Percentiles rank a stretch among this genome's conserved stretches.
phyloP scores from a whole-genome alignment of 768 basidiomycete genomes.

The Pseudohyphozyma bogoriensis region DNA sequence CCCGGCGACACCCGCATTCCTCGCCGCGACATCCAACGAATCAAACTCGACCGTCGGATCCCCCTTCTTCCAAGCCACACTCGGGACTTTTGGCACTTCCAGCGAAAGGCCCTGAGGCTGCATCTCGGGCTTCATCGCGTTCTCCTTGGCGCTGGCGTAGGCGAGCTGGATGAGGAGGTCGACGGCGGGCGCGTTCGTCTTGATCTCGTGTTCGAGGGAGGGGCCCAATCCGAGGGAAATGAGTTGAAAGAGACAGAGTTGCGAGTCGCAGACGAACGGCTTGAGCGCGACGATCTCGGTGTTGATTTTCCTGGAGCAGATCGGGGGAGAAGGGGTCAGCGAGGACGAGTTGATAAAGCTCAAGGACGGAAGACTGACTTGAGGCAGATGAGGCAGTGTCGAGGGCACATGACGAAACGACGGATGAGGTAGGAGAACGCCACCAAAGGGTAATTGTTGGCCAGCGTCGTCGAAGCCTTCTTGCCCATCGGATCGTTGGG shows the following conservation, averaged over 20 bases:
- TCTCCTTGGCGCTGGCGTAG: constrained; percentile 50
- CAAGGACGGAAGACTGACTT: constrained; percentile 20
- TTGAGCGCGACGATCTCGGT: constrained; percentile 53
- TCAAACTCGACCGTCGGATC: constrained; percentile 17
- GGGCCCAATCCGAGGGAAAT: constrained; percentile 56
- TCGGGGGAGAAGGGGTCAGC: neutral
- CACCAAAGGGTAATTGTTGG: constrained; percentile 50
- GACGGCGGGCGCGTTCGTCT: constrained; percentile 53
- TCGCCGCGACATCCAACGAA: neutral
- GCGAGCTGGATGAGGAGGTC: constrained; percentile 60
- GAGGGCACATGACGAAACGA: constrained; percentile 53
- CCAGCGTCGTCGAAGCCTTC: constrained; percentile 38
- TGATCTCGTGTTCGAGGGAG: constrained; percentile 64
- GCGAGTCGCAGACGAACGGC: constrained; percentile 60
- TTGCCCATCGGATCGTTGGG: constrained; percentile 42
- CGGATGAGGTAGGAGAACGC: constrained; percentile 59
- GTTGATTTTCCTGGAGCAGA: constrained; percentile 36
- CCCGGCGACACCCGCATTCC: constrained; percentile 1
- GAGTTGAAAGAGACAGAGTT: constrained; percentile 61
- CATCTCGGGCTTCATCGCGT: constrained; percentile 52
- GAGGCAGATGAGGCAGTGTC: constrained; percentile 67
- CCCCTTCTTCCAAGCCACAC: neutral
- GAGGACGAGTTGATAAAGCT: neutral
- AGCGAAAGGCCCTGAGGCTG: constrained; percentile 55
- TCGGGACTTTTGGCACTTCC: constrained; percentile 36